Evolutionary conservation across 129 eudicot genomes (phyloP).

Genomic region (Centella asiatica): DNA sequence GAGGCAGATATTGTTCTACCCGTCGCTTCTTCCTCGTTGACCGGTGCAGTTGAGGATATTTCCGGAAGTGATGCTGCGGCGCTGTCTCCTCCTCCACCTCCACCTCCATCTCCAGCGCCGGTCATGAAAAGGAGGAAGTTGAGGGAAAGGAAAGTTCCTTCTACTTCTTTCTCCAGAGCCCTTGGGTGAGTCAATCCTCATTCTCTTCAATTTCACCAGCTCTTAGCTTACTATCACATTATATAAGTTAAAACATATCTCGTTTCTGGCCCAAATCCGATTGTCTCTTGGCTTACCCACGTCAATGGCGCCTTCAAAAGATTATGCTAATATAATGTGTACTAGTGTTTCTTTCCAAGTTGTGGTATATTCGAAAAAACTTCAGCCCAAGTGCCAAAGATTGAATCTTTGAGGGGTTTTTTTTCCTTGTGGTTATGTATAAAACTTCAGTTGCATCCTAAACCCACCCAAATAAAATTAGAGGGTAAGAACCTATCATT

Average conservation of each 20-base stretch:
- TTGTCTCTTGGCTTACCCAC: too few relatives aligned
- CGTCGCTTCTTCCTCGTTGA: not conserved
- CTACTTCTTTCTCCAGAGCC: constrained; percentile 86
- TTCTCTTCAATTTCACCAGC: not conserved
- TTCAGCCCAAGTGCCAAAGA: too few relatives aligned
- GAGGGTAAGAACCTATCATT: too few relatives aligned
- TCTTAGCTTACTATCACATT: not conserved
- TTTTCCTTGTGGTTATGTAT: too few relatives aligned
- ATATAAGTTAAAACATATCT: too few relatives aligned
- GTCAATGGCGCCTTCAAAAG: not conserved
- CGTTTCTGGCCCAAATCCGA: too few relatives aligned
- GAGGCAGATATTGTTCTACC: not conserved
- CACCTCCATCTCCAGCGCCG: not conserved
- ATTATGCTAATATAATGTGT: not conserved
- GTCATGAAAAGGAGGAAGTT: constrained; percentile 44
- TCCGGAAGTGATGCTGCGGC: constrained; percentile 13
- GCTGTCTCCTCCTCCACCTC: not conserved
- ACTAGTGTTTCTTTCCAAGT: not conserved
- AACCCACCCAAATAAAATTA: too few relatives aligned
- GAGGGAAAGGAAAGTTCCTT: constrained; percentile 90
- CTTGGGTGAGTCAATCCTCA: constrained; percentile 55
- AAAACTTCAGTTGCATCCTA: too few relatives aligned
- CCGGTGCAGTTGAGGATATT: not conserved
- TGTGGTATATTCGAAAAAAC: too few relatives aligned
- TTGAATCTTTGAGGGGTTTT: too few relatives aligned